Percentiles rank a stretch among this genome's conserved stretches.
These are phyloP conservation scores for Geotrichum restrictum DNA, from an alignment of 1,139 yeast genomes.

Conservation along the genomic window DNA sequence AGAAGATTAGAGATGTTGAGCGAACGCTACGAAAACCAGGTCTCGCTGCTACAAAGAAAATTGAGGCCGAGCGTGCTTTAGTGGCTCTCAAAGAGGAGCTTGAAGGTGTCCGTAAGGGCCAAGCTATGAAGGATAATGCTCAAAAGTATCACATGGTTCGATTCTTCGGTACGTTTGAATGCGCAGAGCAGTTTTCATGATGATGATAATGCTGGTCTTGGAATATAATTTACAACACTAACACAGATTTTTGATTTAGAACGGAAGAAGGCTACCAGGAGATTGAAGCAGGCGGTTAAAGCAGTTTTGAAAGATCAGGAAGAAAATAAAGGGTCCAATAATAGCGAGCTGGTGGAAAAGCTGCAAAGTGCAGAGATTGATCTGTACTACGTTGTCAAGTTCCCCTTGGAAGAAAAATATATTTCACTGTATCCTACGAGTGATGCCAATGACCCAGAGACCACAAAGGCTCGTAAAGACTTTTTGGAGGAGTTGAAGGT, in stretches of 20 bases:
- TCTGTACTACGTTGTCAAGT: constrained; percentile 69
- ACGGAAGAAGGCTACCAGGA: constrained; percentile 77
- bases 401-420: constrained; percentile 77
- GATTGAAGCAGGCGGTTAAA: constrained; percentile 61
- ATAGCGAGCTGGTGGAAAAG: constrained; percentile 32
- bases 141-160: constrained; percentile 89
- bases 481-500: constrained; percentile 28
- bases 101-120: constrained; percentile 48
- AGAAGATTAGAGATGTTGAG: constrained; percentile 81
- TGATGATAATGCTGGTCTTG: too few species aligned
- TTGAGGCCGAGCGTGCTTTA: constrained; percentile 83
- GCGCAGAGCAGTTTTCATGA: too few species aligned
- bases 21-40: constrained; percentile 49
- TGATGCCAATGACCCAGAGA: constrained; percentile 27
- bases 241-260: constrained; percentile 31
- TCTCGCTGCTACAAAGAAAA: constrained; percentile 69
- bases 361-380: constrained; percentile 62
- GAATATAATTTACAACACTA: not conserved
- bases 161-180: constrained; percentile 53
- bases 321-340: constrained; percentile 35
- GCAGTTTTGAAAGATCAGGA: constrained; percentile 39
- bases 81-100: constrained; percentile 68
- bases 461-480: constrained; percentile 22
- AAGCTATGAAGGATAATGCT: constrained; percentile 56
- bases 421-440: constrained; percentile 64